phyloP scores from a whole-genome alignment of 2,329 filamentous ascomycete species.

The Fusarium luffae region DNA sequence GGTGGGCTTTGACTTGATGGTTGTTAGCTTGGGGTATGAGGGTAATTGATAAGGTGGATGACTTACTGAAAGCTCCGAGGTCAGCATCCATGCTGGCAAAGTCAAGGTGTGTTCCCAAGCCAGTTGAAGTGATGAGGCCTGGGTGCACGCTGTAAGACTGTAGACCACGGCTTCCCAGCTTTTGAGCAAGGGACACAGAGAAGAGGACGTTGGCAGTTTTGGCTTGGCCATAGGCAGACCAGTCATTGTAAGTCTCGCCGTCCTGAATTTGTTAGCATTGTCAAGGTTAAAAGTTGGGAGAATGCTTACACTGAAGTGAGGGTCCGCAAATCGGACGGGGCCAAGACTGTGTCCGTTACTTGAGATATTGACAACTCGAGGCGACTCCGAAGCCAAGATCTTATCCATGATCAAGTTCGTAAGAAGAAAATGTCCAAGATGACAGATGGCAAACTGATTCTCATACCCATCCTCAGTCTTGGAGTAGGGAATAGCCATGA shows the following conservation, averaged over 20 bases:
- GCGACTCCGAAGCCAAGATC: conserved; percentile 50
- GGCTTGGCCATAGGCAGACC: conserved; percentile 52
- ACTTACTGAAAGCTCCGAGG: conserved; percentile 33
- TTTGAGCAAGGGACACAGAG: conserved; percentile 47
- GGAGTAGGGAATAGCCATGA: conserved; percentile 52
- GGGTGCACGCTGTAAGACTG: conserved; percentile 52
- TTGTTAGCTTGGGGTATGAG: not conserved
- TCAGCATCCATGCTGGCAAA: conserved; percentile 25
- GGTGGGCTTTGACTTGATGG: conserved; percentile 30
- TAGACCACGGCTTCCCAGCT: conserved; percentile 47
- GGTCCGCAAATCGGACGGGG: conserved; percentile 50
- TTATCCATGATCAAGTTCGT: conserved; percentile 58
- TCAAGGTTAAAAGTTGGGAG: not conserved
- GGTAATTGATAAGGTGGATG: rapidly evolving
- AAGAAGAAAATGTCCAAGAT: conserved; percentile 60
- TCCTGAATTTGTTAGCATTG: conserved; percentile 43
- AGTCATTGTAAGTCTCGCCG: conserved; percentile 47
- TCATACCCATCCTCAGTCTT: conserved; percentile 54
- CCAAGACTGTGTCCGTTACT: conserved; percentile 47
- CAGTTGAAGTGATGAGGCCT: conserved; percentile 44
- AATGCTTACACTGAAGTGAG: conserved; percentile 46
- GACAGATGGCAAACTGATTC: conserved; percentile 58
- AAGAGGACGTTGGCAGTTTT: conserved; percentile 54
- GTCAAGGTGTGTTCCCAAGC: conserved; percentile 41
- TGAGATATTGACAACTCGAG: conserved; percentile 57